These are phyloP conservation scores for Pichia phayaonensis DNA, from an alignment of 805 yeast genomes.

Conservation along the genomic window DNA sequence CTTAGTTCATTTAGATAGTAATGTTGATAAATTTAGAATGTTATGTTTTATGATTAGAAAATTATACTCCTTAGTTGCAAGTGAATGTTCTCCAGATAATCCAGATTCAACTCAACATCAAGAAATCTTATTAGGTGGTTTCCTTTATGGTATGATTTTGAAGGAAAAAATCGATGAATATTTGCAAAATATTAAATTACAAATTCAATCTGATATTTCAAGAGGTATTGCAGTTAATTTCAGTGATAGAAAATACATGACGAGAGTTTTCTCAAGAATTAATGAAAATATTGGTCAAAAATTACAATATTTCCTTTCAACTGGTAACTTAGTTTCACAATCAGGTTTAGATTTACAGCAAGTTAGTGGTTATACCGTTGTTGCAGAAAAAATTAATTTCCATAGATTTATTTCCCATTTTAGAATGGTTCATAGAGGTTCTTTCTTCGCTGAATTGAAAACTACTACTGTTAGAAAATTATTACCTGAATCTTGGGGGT, in stretches of 20 bases:
- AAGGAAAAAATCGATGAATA: slow-evolving; percentile 96
- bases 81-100: slow-evolving; percentile 93
- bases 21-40: slow-evolving; percentile 78
- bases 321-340: slow-evolving; percentile 95
- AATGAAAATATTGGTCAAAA: slow-evolving; percentile 94
- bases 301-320: slow-evolving; percentile 86
- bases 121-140: slow-evolving; percentile 91
- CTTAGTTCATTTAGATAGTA: slow-evolving; percentile 72
- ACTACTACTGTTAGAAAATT: slow-evolving; percentile 95
- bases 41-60: slow-evolving; percentile 92
- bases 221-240: slow-evolving; percentile 80
- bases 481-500: slow-evolving; percentile 98
- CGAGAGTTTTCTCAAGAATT: slow-evolving; percentile 66
- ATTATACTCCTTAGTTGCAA: slow-evolving; percentile 89
- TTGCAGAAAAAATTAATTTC: slow-evolving; percentile 96
- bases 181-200: slow-evolving; percentile 61
- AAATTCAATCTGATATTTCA: slow-evolving; percentile 70
- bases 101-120: slow-evolving; percentile 99
- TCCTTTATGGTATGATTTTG: slow-evolving; percentile 91
- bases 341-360: slow-evolving; percentile 97
- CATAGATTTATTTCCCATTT: slow-evolving; percentile 97
- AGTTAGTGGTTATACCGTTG: slow-evolving; percentile 96
- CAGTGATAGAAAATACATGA: slow-evolving; percentile 74
- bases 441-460: slow-evolving; percentile 95
- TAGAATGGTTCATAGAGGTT: slow-evolving; percentile 99